Evolutionary conservation across 139 green algal genomes (phyloP), one percentile per base, ranked within the genome.

Genomic region (Coelastrella sp.): DNA sequence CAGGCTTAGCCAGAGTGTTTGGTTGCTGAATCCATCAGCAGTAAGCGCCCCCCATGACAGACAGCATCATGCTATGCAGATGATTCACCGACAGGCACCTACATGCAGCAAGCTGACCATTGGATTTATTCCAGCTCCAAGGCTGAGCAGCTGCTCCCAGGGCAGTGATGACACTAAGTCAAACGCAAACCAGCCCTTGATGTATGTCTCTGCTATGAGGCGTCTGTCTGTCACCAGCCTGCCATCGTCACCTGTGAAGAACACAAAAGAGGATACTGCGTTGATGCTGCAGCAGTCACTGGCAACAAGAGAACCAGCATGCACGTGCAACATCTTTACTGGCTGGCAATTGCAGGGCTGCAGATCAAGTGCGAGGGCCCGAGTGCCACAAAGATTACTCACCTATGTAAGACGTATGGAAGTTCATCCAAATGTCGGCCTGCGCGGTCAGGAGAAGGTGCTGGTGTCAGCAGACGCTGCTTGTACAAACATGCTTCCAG

Each of bases 351-450:
- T 19, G 11, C 73, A 32, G 19, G 73, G 17, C 5, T 47, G 32
- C 32, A 47, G 32, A 47, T 47, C 32, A 47, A 47, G 32, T 47
- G 32, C 32, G 32, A 47, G 32, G 20, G 7, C 19, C 7, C 16
- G 73, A 10, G 11, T 78, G 73, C 73, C 17, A 32, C 22, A 5
- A 4, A 11, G 19, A n/a, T 47, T 54, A 19, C 80, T 83, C 20
- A 89, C 91, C 64, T 56, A 88, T 17, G 54, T 85, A 89, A 61
- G 85, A 83, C 17, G 83, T 92, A 4, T 77, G 54, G 81, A 93
- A 93, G 87, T 91, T 93, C 58, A 92, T 80, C 23, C 73, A 82
- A 5, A 93, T 74, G 82, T 94, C 92, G 16, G 80, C 6, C 68
- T 76, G 68, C 68, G 22, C 68, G 17, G 68, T 22, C 16, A 22